Evolutionary conservation across 2,329 filamentous ascomycete genomes (phyloP).

Genomic region (Colletotrichum sp.): DNA sequence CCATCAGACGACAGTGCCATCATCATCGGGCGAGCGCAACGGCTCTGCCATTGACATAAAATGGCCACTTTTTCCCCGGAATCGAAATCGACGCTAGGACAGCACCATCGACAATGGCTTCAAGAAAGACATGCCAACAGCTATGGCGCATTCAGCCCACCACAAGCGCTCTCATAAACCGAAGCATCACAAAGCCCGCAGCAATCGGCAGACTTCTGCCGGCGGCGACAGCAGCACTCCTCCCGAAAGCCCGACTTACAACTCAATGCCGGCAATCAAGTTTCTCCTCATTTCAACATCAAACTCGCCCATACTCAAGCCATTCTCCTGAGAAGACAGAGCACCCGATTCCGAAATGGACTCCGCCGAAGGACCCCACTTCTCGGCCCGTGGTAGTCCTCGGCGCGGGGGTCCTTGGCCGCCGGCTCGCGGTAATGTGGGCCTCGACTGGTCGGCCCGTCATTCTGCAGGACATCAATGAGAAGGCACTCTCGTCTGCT

Average conservation of each 20-base stretch:
- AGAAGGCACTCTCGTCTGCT: constrained; percentile 25
- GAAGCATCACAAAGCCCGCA: background rate
- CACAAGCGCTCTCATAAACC: background rate
- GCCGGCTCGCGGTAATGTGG: constrained; percentile 39
- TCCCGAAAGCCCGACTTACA: background rate
- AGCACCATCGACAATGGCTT: background rate
- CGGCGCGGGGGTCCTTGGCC: constrained; percentile 44
- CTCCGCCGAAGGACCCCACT: constrained; percentile 29
- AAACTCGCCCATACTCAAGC: constrained; percentile 8
- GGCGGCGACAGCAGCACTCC: background rate
- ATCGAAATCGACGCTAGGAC: background rate
- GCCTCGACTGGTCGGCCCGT: constrained; percentile 31
- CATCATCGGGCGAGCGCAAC: constrained; percentile 1
- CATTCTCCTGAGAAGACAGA: background rate
- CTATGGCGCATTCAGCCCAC: constrained; percentile 9
- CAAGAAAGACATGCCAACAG: constrained; percentile 8
- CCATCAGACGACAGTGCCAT: constrained; percentile 17
- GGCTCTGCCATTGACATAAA: background rate
- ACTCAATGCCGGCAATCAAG: constrained; percentile 1
- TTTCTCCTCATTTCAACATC: background rate
- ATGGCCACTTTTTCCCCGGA: background rate
- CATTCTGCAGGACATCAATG: constrained; percentile 30
- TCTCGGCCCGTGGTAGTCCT: constrained; percentile 42
- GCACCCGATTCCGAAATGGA: constrained; percentile 23
- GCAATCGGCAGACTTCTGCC: background rate